These are phyloP conservation scores for Toxoplasma gondii DNA, from an alignment of 169 alveolate genomes.

Conservation along the genomic window DNA sequence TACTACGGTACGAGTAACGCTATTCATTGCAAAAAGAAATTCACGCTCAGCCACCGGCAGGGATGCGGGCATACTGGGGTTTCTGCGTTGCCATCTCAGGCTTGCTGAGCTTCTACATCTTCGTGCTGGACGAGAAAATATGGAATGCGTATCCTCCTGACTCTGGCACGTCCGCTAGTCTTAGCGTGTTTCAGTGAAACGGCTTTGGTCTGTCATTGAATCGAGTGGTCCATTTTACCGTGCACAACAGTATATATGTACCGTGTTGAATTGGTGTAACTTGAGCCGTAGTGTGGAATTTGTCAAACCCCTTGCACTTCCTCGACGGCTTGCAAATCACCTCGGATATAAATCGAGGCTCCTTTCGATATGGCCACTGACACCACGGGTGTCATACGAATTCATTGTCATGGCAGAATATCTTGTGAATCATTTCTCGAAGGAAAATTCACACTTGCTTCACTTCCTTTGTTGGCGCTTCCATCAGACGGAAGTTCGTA, in stretches of 20 bases:
- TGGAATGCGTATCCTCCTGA: conserved; percentile 55
- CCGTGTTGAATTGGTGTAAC: background rate
- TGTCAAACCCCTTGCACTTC: background rate
- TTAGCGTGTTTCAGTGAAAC: conserved; percentile 17
- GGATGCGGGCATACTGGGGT: conserved; percentile 60
- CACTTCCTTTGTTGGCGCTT: background rate
- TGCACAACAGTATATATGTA: too few relatives aligned
- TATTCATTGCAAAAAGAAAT: background rate
- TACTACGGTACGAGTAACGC: conserved; percentile 38
- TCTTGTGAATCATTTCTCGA: background rate
- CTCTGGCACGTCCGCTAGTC: background rate
- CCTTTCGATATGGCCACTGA: background rate
- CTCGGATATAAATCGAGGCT: background rate
- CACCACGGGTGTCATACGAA: background rate
- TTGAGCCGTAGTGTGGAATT: background rate
- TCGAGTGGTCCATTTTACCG: too few relatives aligned
- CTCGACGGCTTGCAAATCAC: background rate
- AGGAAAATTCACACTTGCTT: conserved; percentile 9
- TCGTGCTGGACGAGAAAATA: conserved; percentile 37
- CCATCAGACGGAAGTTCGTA: background rate
- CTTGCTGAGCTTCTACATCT: conserved; percentile 31
- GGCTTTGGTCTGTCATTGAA: background rate
- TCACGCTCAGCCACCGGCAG: background rate
- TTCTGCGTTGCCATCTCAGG: conserved; percentile 43
- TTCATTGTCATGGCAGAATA: background rate